A percentile compares a stretch with the other conserved stretches of the same genome.
These are phyloP conservation scores for Aureobasidium zeae DNA, from an alignment of 2,329 filamentous ascomycete species.

Conservation along the genomic window DNA sequence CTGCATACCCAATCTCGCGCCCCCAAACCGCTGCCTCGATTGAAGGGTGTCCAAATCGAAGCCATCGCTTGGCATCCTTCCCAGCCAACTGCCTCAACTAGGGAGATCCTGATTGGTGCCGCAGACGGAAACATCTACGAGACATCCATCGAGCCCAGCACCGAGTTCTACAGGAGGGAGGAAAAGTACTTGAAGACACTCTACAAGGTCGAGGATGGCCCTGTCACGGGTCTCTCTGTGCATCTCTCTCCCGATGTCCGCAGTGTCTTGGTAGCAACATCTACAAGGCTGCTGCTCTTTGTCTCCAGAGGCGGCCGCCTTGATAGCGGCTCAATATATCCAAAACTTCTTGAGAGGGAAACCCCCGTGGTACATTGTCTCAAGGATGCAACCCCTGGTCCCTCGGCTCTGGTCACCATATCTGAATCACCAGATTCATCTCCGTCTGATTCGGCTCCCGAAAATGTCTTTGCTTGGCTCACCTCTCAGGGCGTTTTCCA, in stretches of 20 bases:
- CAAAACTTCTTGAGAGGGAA: slow-evolving; percentile 79
- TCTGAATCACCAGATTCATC: slow-evolving; percentile 58
- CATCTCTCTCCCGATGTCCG: slow-evolving; percentile 67
- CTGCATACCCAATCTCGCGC: slow-evolving; percentile 90
- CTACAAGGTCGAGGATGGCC: slow-evolving; percentile 71
- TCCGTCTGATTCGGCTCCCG: slow-evolving; percentile 35
- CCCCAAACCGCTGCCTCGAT: slow-evolving; percentile 67
- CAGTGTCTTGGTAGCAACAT: slow-evolving; percentile 71
- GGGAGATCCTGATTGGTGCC: slow-evolving; percentile 85
- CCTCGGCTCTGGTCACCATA: slow-evolving; percentile 64
- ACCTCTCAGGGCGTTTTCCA: slow-evolving; percentile 79
- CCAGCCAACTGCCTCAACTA: slow-evolving; percentile 81
- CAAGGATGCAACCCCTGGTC: slow-evolving; percentile 44
- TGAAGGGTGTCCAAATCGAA: slow-evolving; percentile 82
- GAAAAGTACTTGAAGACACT: slow-evolving; percentile 84
- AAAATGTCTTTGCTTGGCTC: slow-evolving; percentile 83
- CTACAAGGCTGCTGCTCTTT: slow-evolving; percentile 69
- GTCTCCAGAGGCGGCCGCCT: slow-evolving; percentile 65
- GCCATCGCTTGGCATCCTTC: slow-evolving; percentile 92
- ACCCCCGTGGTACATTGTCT: slow-evolving; percentile 67
- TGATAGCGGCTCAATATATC: slow-evolving; percentile 72
- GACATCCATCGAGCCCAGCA: slow-evolving; percentile 85
- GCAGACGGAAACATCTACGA: slow-evolving; percentile 95
- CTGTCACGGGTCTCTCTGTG: slow-evolving; percentile 77
- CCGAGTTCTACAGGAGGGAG: slow-evolving; percentile 90